These are phyloP conservation scores for Penicillium fuscoglaucum DNA, from an alignment of 2,329 filamentous ascomycete genomes.

Conservation along the genomic window DNA sequence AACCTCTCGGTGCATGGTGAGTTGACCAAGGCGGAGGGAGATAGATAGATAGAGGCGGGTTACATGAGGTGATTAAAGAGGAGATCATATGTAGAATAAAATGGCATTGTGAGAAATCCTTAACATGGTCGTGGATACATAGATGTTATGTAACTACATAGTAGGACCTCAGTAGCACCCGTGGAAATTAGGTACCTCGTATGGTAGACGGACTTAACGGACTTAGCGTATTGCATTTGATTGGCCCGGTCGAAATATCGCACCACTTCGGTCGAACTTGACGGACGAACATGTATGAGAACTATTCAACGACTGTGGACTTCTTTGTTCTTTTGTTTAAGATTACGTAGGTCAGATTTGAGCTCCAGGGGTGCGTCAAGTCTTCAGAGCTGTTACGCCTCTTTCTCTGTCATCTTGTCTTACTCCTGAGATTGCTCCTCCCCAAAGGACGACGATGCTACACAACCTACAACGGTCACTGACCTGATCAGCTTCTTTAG, in stretches of 20 bases:
- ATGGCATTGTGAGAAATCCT: too few species aligned
- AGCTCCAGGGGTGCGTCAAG: not conserved
- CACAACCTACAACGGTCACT: not conserved
- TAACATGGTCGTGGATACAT: not conserved
- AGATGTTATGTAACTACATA: not conserved
- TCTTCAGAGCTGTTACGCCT: not conserved
- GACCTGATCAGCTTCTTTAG: not conserved
- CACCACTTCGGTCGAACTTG: conserved; percentile 20
- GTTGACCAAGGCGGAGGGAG: not conserved
- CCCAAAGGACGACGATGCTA: not conserved
- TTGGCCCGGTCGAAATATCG: conserved; percentile 2
- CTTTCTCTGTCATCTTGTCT: not conserved
- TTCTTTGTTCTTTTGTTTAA: not conserved
- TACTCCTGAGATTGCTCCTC: not conserved
- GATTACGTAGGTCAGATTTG: conserved; percentile 1
- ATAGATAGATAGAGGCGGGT: not conserved
- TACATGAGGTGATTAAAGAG: not conserved
- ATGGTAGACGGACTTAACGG: not conserved
- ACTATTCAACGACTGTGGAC: not conserved
- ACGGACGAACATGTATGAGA: conserved; percentile 21
- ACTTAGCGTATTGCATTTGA: not conserved
- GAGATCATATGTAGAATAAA: not conserved
- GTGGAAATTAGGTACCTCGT: too few species aligned
- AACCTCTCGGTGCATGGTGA: not conserved
- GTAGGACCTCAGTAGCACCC: too few species aligned